A percentile compares a stretch with the other conserved stretches of the same genome.
Evolutionary conservation across 192 early-diverging fungal species (phyloP).

Genomic region (Backusella mclennaniae): DNA sequence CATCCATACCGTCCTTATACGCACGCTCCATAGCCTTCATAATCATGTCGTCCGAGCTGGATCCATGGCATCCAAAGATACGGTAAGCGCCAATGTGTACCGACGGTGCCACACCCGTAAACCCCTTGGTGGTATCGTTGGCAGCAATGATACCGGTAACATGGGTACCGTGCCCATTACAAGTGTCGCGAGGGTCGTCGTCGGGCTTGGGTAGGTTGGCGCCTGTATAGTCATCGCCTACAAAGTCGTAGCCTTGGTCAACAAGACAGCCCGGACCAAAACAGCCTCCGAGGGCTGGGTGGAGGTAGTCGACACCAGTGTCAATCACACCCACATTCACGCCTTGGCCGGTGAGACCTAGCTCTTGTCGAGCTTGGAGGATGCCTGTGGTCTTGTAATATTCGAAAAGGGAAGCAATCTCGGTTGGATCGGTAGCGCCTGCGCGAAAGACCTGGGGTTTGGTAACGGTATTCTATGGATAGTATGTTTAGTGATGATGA

Average conservation of each 20-base stretch:
- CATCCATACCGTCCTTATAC: conserved; percentile 45
- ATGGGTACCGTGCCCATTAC: conserved; percentile 52
- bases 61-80: conserved; percentile 57
- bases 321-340: conserved; percentile 59
- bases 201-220: conserved; percentile 36
- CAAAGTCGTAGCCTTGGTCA: conserved; percentile 50
- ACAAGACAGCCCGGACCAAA: conserved; percentile 54
- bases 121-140: conserved; percentile 42
- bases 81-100: conserved; percentile 65
- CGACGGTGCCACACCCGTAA: conserved; percentile 81
- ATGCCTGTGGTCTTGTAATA: conserved; percentile 46
- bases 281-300: conserved; percentile 60
- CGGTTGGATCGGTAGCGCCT: not conserved
- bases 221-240: conserved; percentile 49
- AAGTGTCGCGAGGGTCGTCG: conserved; percentile 45
- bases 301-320: conserved; percentile 57
- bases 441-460: conserved; percentile 2
- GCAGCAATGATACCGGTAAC: conserved; percentile 70
- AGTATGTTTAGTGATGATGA: too few relatives aligned
- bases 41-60: conserved; percentile 50
- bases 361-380: conserved; percentile 25
- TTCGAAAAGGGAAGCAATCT: conserved; percentile 20
- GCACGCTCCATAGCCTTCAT: conserved; percentile 57
- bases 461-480: not conserved
- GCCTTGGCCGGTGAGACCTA: conserved; percentile 39